A percentile compares a stretch with the other conserved stretches of the same genome.
Evolutionary conservation across 257 asterid genomes (phyloP).

Genomic region (Solanum paucissectum): DNA sequence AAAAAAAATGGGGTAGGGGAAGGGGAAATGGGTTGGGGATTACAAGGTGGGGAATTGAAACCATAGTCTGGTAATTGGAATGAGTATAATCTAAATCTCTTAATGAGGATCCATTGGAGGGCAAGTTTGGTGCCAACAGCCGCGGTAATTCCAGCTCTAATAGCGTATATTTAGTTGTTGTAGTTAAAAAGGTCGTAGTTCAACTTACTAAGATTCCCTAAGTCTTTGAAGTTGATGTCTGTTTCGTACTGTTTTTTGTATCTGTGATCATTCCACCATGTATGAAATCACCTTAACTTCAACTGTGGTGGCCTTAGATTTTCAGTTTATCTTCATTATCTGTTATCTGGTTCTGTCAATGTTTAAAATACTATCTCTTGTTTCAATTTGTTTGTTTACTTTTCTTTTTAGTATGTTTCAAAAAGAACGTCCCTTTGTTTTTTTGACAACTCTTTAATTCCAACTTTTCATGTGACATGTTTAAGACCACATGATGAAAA

Average conservation of each 20-base stretch:
- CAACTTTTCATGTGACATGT: not conserved
- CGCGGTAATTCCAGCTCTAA: not conserved
- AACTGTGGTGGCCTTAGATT: not conserved
- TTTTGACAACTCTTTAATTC: not conserved
- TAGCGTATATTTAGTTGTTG: not conserved
- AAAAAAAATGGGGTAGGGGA: not conserved
- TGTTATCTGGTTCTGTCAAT: not conserved
- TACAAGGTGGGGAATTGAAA: not conserved
- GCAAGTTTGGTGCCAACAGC: not conserved
- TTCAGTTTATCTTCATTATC: not conserved
- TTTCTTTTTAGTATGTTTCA: not conserved
- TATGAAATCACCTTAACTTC: not conserved
- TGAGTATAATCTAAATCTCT: not conserved
- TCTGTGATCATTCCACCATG: not conserved
- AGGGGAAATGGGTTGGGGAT: not conserved
- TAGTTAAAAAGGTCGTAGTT: not conserved
- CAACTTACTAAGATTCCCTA: not conserved
- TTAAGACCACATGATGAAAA: not conserved
- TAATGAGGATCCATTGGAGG: not conserved
- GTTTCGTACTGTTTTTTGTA: not conserved
- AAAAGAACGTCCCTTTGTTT: not conserved
- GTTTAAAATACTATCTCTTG: not conserved
- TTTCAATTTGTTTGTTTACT: not conserved
- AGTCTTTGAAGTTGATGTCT: not conserved
- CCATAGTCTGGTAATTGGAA: not conserved